These are phyloP conservation scores for Panaeolus cyanescens DNA, from an alignment of 768 basidiomycete species.

Conservation along the genomic window DNA sequence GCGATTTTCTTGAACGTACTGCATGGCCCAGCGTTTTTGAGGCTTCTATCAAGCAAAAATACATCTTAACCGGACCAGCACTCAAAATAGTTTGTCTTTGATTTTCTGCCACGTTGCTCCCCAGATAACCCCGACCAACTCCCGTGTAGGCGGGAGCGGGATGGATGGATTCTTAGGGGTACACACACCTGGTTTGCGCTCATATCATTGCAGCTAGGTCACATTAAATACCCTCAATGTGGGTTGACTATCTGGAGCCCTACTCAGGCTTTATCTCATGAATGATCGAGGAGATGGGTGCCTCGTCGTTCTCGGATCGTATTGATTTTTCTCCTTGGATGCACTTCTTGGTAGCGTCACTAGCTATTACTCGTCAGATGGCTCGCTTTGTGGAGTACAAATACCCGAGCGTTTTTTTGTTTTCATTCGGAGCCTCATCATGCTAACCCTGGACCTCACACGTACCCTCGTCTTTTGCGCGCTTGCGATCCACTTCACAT, in stretches of 20 bases:
- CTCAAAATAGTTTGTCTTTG: too few relatives aligned
- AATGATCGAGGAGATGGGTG: too few relatives aligned
- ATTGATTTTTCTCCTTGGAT: too few relatives aligned
- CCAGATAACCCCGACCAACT: background rate
- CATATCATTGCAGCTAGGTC: too few relatives aligned
- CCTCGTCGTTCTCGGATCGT: too few relatives aligned
- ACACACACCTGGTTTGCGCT: background rate
- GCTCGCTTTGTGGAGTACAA: background rate
- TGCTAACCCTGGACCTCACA: background rate
- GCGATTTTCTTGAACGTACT: too few relatives aligned
- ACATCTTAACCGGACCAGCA: too few relatives aligned
- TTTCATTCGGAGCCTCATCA: background rate
- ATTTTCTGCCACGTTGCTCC: too few relatives aligned
- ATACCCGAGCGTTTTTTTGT: background rate
- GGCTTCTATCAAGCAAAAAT: too few relatives aligned
- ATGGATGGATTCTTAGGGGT: background rate
- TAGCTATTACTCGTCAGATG: background rate
- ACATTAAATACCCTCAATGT: too few relatives aligned
- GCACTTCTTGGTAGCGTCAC: background rate
- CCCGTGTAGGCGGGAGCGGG: background rate
- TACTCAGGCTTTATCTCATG: background rate
- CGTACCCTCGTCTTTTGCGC: background rate
- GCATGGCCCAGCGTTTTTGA: too few relatives aligned
- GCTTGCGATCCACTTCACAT: background rate
- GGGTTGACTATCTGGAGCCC: too few relatives aligned